phyloP scores from a whole-genome alignment of 371 early-diverging fungal species.

The Lichtheimia hyalospora region DNA sequence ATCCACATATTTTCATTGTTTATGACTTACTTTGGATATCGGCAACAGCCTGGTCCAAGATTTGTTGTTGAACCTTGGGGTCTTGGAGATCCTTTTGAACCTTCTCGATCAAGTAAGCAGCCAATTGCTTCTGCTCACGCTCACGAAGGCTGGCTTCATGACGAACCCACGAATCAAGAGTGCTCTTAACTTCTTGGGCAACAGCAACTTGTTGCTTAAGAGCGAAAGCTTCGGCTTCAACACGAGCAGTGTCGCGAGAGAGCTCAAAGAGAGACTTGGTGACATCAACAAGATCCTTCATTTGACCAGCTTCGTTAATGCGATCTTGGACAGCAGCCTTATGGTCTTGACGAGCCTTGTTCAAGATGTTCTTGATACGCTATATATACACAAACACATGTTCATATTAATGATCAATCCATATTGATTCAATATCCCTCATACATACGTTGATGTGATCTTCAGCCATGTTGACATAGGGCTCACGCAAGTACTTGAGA shows the following conservation, averaged over 20 bases:
- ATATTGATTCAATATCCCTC: too few relatives aligned
- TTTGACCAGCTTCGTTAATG: constrained; percentile 86
- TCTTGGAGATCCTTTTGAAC: constrained; percentile 79
- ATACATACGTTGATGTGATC: constrained; percentile 67
- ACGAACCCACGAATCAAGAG: constrained; percentile 95
- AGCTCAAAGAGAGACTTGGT: constrained; percentile 92
- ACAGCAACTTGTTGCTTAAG: constrained; percentile 90
- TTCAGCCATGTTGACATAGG: constrained; percentile 84
- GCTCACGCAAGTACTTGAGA: constrained; percentile 79
- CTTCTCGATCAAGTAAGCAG: constrained; percentile 81
- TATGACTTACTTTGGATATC: constrained; percentile 52
- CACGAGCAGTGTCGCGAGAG: constrained; percentile 89
- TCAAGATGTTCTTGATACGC: constrained; percentile 78
- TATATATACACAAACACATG: constrained; percentile 10
- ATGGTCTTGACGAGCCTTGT: constrained; percentile 89
- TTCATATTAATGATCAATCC: too few relatives aligned
- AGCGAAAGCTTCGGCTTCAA: constrained; percentile 91
- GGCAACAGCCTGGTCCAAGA: constrained; percentile 53
- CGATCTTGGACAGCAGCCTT: constrained; percentile 85
- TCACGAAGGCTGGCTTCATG: constrained; percentile 93
- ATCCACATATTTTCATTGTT: background rate
- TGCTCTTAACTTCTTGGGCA: constrained; percentile 81
- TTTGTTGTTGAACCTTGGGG: constrained; percentile 72
- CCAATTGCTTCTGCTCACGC: constrained; percentile 88
- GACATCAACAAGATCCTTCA: constrained; percentile 90